Conservation (phyloP, 306 rosid species). For the Casuarina cunninghamiana region DNA sequence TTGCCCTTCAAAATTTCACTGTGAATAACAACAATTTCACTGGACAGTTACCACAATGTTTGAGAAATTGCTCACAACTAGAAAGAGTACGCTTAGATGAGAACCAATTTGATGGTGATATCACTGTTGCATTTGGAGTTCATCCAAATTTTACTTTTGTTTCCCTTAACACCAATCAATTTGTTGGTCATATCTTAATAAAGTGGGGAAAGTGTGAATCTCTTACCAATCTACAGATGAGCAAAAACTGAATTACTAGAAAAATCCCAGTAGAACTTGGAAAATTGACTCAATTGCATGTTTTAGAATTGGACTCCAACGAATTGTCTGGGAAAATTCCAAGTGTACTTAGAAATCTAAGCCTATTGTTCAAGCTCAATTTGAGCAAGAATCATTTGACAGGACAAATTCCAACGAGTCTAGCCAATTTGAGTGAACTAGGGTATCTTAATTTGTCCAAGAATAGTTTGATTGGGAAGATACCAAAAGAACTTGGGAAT, state of each 20-base stretch:
- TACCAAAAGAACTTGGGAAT: slow-evolving; percentile 42
- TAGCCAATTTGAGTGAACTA: slow-evolving; percentile 32
- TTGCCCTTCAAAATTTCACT: slow-evolving; percentile 18
- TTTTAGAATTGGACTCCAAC: slow-evolving; percentile 37
- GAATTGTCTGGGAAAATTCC: slow-evolving; percentile 50
- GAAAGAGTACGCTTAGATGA: slow-evolving; percentile 48
- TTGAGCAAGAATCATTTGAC: slow-evolving; percentile 51
- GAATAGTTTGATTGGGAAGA: slow-evolving; percentile 42
- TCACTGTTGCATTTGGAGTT: slow-evolving; percentile 48
- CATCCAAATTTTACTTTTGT: slow-evolving; percentile 31
- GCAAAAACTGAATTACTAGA: slow-evolving; percentile 53
- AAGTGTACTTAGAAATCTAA: background rate
- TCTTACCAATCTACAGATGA: slow-evolving; percentile 42
- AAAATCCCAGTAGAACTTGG: slow-evolving; percentile 48
- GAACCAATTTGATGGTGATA: slow-evolving; percentile 53
- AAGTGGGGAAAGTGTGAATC: slow-evolving; percentile 52
- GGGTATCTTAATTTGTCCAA: slow-evolving; percentile 49
- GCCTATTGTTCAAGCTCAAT: slow-evolving; percentile 34
- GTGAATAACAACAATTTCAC: slow-evolving; percentile 49
- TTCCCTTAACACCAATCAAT: slow-evolving; percentile 39
- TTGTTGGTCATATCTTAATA: slow-evolving; percentile 1
- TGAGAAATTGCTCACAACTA: slow-evolving; percentile 51
- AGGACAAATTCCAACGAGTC: slow-evolving; percentile 38
- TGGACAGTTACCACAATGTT: slow-evolving; percentile 58
- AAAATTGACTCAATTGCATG: slow-evolving; percentile 27